A percentile compares a stretch with the other conserved stretches of the same genome.
Conservation (phyloP, 192 early-diverging fungal genomes). For the Coemansia sp. region DNA sequence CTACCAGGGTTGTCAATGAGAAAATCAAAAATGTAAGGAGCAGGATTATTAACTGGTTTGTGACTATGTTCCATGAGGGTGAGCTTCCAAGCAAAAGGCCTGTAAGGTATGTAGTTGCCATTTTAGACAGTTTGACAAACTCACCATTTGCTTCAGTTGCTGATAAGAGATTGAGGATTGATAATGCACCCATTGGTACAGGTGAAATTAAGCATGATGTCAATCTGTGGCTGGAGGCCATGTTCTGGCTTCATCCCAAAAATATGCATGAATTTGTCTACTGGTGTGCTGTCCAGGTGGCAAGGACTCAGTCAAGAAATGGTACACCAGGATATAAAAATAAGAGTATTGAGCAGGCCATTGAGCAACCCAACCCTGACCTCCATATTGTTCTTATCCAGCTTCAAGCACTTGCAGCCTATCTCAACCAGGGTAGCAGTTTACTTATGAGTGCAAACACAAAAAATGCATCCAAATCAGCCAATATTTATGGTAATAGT, state of each 20-base stretch:
- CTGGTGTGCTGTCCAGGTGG: conserved; percentile 30
- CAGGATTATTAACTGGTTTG: conserved; percentile 38
- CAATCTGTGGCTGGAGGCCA: conserved; percentile 39
- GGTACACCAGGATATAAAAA: neutral
- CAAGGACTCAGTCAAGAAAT: conserved; percentile 4
- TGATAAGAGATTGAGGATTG: neutral
- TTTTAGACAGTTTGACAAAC: conserved; percentile 17
- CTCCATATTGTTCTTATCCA: neutral
- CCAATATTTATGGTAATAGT: neutral
- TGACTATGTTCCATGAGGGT: conserved; percentile 29
- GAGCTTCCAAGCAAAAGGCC: conserved; percentile 24
- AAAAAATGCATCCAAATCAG: neutral
- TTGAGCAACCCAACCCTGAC: neutral
- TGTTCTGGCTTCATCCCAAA: conserved; percentile 41
- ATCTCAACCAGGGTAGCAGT: no score
- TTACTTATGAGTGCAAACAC: no score
- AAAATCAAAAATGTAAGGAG: conserved; percentile 46
- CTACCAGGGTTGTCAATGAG: conserved; percentile 32
- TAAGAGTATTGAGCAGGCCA: conserved; percentile 1
- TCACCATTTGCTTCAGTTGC: conserved; percentile 23
- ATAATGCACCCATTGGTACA: conserved; percentile 1
- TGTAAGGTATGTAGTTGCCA: conserved; percentile 31
- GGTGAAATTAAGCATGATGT: conserved; percentile 38
- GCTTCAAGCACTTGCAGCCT: neutral
- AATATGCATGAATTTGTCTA: conserved; percentile 35